phyloP scores from a whole-genome alignment of 2,329 filamentous ascomycete genomes.

The Fusarium nurragi region DNA sequence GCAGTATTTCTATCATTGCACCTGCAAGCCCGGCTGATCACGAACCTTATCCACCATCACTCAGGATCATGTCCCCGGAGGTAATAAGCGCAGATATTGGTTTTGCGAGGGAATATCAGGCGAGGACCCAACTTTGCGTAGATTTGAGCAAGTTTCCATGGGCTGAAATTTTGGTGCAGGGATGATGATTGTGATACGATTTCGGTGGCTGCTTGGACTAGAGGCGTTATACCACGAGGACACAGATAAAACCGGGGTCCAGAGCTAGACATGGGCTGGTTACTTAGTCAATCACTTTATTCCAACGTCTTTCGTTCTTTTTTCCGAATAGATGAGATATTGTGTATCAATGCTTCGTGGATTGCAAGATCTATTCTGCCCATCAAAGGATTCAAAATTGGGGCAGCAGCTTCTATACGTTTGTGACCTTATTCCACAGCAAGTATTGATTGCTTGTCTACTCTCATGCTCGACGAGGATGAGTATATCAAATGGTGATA shows the following conservation, averaged over 20 bases:
- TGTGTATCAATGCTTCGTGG: background rate
- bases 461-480: background rate
- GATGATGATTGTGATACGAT: constrained; percentile 6
- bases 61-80: background rate
- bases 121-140: constrained; percentile 24
- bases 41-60: background rate
- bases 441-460: background rate
- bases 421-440: background rate
- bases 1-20: constrained; percentile 14
- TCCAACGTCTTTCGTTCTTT: background rate
- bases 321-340: background rate
- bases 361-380: background rate
- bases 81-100: background rate
- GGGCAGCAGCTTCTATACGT: background rate
- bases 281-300: background rate
- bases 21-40: background rate
- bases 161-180: constrained; percentile 18
- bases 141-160: constrained; percentile 43
- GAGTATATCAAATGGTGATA: background rate
- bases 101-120: constrained; percentile 13
- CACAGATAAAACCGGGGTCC: background rate
- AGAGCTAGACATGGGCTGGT: background rate
- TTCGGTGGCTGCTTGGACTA: background rate
- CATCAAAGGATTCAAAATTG: background rate
- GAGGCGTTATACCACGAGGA: background rate